Conservation (phyloP, 2,329 filamentous ascomycete species). For the Bipolaris zeicola region DNA sequence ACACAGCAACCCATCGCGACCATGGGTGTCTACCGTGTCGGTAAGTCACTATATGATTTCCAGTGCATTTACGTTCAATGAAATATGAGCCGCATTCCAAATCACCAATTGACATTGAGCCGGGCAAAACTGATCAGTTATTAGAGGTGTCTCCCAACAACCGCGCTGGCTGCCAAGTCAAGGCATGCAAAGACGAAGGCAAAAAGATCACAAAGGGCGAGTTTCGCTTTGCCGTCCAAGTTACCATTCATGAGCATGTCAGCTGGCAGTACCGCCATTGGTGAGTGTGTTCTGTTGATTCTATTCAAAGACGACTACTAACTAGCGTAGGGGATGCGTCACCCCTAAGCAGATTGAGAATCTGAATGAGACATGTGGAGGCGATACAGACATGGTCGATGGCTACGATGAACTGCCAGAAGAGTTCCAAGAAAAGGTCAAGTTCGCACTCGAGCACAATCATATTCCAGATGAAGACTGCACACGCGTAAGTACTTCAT, state of each 20-base stretch:
- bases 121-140: slow-evolving; percentile 1
- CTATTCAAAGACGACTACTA: slow-evolving; percentile 3
- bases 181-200: slow-evolving; percentile 72
- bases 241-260: slow-evolving; percentile 65
- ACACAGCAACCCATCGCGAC: slow-evolving; percentile 10
- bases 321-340: slow-evolving; percentile 75
- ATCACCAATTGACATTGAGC: neutral
- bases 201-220: slow-evolving; percentile 74
- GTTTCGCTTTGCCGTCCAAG: slow-evolving; percentile 75
- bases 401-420: slow-evolving; percentile 77
- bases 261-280: slow-evolving; percentile 85
- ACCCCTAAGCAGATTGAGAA: slow-evolving; percentile 75
- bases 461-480: slow-evolving; percentile 86
- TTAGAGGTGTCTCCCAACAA: slow-evolving; percentile 53
- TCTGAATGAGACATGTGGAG: slow-evolving; percentile 63
- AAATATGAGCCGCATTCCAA: neutral
- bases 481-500: slow-evolving; percentile 71
- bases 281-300: slow-evolving; percentile 57
- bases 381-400: slow-evolving; percentile 72
- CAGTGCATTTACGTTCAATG: neutral
- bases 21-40: slow-evolving; percentile 39
- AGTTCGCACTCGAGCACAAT: slow-evolving; percentile 72
- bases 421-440: slow-evolving; percentile 74
- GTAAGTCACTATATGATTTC: slow-evolving; percentile 17
- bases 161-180: slow-evolving; percentile 73